A percentile compares a stretch with the other conserved stretches of the same genome.
Evolutionary conservation across 768 basidiomycete species (phyloP).

Genomic region (Naganishia onofrii): DNA sequence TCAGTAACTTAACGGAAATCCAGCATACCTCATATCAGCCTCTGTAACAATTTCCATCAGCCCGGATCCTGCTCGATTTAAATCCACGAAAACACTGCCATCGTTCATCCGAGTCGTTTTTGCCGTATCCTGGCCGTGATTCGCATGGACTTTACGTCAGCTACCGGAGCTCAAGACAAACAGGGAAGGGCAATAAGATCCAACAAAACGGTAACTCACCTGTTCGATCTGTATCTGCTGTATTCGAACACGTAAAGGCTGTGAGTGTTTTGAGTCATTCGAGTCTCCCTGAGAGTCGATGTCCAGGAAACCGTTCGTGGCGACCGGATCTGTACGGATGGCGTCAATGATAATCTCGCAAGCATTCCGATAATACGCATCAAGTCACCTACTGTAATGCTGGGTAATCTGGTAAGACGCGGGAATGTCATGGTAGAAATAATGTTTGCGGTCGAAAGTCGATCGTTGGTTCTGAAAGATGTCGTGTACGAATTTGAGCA

Average conservation of each 20-base stretch:
- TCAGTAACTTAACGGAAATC: neutral
- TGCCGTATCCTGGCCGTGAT: constrained; percentile 92
- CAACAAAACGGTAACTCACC: too few relatives aligned
- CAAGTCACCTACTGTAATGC: constrained; percentile 66
- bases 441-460: constrained; percentile 94
- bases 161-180: too few relatives aligned
- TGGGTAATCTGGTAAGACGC: constrained; percentile 97
- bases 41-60: constrained; percentile 95
- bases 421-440: constrained; percentile 93
- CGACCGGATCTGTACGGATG: constrained; percentile 66
- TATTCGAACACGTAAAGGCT: constrained; percentile 65
- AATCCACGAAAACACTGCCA: constrained; percentile 62
- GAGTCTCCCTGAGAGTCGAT: constrained; percentile 54
- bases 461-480: constrained; percentile 66
- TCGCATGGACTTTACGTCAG: neutral
- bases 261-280: constrained; percentile 15
- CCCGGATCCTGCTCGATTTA: constrained; percentile 83
- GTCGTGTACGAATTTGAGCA: constrained; percentile 38
- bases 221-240: constrained; percentile 95
- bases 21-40: constrained; percentile 71
- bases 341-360: neutral
- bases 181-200: too few relatives aligned
- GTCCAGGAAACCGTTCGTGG: constrained; percentile 59
- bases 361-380: neutral
- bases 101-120: constrained; percentile 62